Evolutionary conservation across 139 green algal genomes (phyloP).

Genomic region (Chlorella sp.): DNA sequence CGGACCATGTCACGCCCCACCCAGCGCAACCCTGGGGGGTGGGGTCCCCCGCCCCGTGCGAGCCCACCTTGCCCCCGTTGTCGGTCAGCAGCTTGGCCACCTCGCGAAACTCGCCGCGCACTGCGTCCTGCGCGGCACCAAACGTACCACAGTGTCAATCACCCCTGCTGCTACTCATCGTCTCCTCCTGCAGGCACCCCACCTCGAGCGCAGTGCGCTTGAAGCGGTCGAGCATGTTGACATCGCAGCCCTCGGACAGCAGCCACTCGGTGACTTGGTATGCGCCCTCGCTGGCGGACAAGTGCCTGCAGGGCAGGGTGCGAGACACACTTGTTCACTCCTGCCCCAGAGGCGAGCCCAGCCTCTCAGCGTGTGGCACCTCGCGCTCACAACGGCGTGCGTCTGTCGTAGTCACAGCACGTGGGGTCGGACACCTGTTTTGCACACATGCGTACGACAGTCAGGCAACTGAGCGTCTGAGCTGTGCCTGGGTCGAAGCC

Average conservation of each 20-base stretch:
- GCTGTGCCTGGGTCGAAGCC: neutral
- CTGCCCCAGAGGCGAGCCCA: neutral
- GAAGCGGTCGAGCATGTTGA: slow-evolving; percentile 81
- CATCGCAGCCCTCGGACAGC: slow-evolving; percentile 60
- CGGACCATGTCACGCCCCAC: too few relatives aligned
- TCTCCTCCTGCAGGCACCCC: neutral
- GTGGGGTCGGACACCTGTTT: slow-evolving; percentile 62
- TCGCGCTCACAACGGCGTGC: slow-evolving; percentile 87
- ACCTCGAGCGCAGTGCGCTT: slow-evolving; percentile 88
- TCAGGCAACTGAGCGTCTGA: neutral
- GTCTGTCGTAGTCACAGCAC: slow-evolving; percentile 87
- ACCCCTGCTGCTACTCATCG: neutral
- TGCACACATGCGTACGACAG: neutral
- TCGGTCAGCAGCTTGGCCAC: slow-evolving; percentile 74
- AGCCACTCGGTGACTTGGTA: slow-evolving; percentile 86
- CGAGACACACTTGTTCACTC: neutral
- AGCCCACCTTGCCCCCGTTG: slow-evolving; percentile 62
- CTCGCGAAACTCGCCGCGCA: slow-evolving; percentile 77
- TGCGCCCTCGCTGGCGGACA: slow-evolving; percentile 76
- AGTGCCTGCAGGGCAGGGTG: slow-evolving; percentile 60
- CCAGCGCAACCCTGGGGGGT: too few relatives aligned
- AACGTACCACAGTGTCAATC: neutral
- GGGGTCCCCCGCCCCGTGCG: too few relatives aligned
- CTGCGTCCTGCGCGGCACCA: slow-evolving; percentile 67
- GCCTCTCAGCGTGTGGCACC: neutral